Conservation (phyloP, 1,139 yeast genomes). For the Pichia norvegensis region DNA sequence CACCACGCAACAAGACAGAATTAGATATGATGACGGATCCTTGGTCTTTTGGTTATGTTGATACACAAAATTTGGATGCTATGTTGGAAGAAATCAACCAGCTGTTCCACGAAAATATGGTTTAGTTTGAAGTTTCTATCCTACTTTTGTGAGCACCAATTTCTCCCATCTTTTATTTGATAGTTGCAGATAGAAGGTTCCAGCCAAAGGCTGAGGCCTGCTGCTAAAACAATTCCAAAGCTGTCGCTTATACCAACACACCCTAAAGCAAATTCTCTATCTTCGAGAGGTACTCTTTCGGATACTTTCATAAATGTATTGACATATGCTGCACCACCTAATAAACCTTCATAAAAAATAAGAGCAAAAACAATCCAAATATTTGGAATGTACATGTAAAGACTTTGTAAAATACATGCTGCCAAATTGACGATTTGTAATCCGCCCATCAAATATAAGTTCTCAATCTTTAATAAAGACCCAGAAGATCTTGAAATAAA, state of each 20-base stretch:
- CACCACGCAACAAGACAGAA: not conserved
- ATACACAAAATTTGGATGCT: not conserved
- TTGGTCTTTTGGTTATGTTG: not conserved
- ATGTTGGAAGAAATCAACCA: not conserved
- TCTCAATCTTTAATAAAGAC: conserved; percentile 49
- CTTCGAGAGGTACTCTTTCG: conserved; percentile 46
- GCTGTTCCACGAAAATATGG: not conserved
- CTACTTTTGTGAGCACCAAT: conserved; percentile 45
- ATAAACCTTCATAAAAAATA: conserved; percentile 75
- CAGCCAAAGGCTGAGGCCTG: conserved; percentile 61
- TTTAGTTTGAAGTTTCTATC: not conserved
- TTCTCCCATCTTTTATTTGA: conserved; percentile 58
- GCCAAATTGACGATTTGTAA: conserved; percentile 64
- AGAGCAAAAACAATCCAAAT: conserved; percentile 57
- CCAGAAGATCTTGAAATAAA: conserved; percentile 84
- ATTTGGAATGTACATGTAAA: conserved; percentile 51
- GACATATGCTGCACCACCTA: conserved; percentile 87
- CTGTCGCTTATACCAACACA: conserved; percentile 92
- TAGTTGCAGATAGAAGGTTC: conserved; percentile 66
- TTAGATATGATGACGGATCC: not conserved
- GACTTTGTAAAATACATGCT: conserved; percentile 56
- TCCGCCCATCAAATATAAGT: conserved; percentile 52
- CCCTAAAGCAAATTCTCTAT: conserved; percentile 85
- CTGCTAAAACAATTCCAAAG: conserved; percentile 79
- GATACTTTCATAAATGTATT: conserved; percentile 77